These are phyloP conservation scores for Pseudonitzschia multistriata DNA, from an alignment of 108 stramenopile genomes.

Conservation along the genomic window DNA sequence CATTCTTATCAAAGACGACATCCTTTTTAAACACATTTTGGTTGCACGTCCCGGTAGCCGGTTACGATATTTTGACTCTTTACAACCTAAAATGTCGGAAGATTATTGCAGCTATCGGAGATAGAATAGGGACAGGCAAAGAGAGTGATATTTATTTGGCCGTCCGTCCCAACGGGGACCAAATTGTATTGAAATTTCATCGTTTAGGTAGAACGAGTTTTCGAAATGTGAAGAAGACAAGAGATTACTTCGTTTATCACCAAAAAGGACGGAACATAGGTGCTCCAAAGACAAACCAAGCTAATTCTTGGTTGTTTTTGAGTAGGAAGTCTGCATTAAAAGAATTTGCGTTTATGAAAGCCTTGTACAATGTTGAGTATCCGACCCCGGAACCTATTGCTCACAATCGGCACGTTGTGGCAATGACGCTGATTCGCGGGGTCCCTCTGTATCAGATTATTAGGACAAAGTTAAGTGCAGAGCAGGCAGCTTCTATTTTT, in stretches of 20 bases:
- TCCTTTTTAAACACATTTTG: not conserved
- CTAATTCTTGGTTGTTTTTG: conserved; percentile 95
- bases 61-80: conserved; percentile 97
- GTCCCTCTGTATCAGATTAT: conserved; percentile 90
- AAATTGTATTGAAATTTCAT: conserved; percentile 96
- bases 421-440: conserved; percentile 87
- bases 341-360: conserved; percentile 98
- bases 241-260: conserved; percentile 93
- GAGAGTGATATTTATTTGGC: conserved; percentile 88
- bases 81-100: conserved; percentile 77
- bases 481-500: conserved; percentile 90
- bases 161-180: conserved; percentile 67
- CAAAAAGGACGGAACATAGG: conserved; percentile 39
- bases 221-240: conserved; percentile 94
- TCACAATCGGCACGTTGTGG: conserved; percentile 93
- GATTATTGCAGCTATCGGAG: conserved; percentile 86
- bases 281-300: conserved; percentile 34
- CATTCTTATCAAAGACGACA: not conserved
- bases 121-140: conserved; percentile 98
- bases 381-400: conserved; percentile 92
- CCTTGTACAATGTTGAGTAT: conserved; percentile 90
- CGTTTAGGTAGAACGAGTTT: conserved; percentile 97
- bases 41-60: conserved; percentile 35
- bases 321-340: conserved; percentile 89
- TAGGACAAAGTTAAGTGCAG: conserved; percentile 69